Percentiles rank a stretch among this genome's conserved stretches.
These are phyloP conservation scores for Malus orientalis DNA, from an alignment of 306 rosid species.

Conservation along the genomic window DNA sequence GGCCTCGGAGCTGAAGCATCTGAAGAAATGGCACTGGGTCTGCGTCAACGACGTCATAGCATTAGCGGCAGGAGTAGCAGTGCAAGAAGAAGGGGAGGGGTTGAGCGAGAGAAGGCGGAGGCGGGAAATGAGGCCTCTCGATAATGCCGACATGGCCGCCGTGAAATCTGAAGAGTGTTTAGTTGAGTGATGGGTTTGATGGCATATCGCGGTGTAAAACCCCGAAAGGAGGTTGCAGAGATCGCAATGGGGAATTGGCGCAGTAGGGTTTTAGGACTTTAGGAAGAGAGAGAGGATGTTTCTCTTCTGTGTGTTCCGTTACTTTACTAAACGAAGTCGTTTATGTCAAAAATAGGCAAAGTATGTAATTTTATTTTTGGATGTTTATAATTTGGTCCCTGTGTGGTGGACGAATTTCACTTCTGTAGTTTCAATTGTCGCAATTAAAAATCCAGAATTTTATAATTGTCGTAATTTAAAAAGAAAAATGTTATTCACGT, in stretches of 20 bases:
- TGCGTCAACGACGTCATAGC: background rate
- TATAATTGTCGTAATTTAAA: too few species aligned
- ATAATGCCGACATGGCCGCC: conserved; percentile 52
- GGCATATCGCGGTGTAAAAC: background rate
- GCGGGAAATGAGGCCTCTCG: conserved; percentile 63
- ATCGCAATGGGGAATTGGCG: background rate
- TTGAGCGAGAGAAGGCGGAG: conserved; percentile 30
- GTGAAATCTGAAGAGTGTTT: background rate
- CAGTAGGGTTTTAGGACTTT: conserved; percentile 6
- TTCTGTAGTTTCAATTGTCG: too few species aligned
- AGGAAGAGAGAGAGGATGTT: background rate
- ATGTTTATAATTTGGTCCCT: too few species aligned
- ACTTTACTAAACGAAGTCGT: background rate
- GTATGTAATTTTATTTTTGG: too few species aligned
- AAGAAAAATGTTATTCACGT: too few species aligned
- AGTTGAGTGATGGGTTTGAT: background rate
- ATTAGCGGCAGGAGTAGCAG: background rate
- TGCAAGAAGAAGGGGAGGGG: background rate
- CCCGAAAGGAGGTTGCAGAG: background rate
- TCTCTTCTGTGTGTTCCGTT: background rate
- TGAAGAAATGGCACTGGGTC: conserved; percentile 3
- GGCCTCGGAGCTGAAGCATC: conserved; percentile 41
- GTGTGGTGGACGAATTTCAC: too few species aligned
- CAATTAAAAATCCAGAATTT: too few species aligned
- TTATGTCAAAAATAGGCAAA: background rate